A percentile compares a stretch with the other conserved stretches of the same genome.
These are phyloP conservation scores for Trametes villosa DNA, from an alignment of 768 basidiomycete species.

Conservation along the genomic window DNA sequence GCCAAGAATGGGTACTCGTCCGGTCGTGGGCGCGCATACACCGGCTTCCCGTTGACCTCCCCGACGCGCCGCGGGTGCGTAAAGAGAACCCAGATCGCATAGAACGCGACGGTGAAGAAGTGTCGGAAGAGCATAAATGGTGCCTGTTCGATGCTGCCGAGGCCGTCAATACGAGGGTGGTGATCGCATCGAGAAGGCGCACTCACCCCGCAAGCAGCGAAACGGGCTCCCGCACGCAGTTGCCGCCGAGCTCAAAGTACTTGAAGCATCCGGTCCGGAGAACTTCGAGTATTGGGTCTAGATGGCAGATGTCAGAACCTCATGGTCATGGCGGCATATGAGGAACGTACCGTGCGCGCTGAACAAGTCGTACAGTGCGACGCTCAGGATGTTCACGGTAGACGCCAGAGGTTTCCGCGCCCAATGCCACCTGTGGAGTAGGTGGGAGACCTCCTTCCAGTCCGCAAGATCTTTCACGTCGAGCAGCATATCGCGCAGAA, in stretches of 20 bases:
- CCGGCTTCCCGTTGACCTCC: conserved; percentile 43
- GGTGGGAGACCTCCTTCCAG: conserved; percentile 53
- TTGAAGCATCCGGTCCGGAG: conserved; percentile 91
- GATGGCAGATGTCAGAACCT: conserved; percentile 3
- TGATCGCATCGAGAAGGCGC: background rate
- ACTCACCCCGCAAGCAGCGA: conserved; percentile 85
- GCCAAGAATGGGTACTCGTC: conserved; percentile 71
- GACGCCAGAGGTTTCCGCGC: conserved; percentile 78
- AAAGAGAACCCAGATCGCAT: conserved; percentile 91
- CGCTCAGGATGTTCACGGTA: conserved; percentile 90
- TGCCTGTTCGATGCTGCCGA: conserved; percentile 72
- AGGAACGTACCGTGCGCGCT: conserved; percentile 80
- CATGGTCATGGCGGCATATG: background rate
- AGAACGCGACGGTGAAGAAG: conserved; percentile 96
- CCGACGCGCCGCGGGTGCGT: conserved; percentile 53
- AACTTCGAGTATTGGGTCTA: conserved; percentile 64
- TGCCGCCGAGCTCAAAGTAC: conserved; percentile 94
- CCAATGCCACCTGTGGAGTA: conserved; percentile 84
- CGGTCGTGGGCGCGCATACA: conserved; percentile 47
- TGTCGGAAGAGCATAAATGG: conserved; percentile 82
- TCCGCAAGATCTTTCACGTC: conserved; percentile 47
- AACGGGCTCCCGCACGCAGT: conserved; percentile 87
- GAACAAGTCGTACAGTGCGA: conserved; percentile 94
- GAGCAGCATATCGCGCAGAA: conserved; percentile 66
- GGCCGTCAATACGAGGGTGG: background rate